Evolutionary conservation across 2,329 filamentous ascomycete genomes (phyloP).

Genomic region (Epichloe bromicola): DNA sequence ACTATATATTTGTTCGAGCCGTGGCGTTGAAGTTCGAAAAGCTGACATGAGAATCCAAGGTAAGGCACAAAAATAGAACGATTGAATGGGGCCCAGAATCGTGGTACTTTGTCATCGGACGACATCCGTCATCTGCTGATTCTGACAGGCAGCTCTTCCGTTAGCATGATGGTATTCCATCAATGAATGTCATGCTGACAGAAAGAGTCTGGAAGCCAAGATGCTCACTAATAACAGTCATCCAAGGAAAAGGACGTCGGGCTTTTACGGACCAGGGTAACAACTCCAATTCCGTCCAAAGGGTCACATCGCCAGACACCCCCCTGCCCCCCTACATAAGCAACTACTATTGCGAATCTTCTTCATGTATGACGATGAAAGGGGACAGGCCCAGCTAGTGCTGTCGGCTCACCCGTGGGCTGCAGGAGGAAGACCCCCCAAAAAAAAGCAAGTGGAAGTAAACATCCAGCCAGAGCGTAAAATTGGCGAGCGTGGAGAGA

Average conservation of each 20-base stretch:
- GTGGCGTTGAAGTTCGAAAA: not conserved
- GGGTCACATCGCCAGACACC: constrained; percentile 1
- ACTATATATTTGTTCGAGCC: constrained; percentile 5
- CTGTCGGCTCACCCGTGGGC: not conserved
- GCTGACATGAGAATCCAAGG: not conserved
- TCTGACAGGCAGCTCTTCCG: not conserved
- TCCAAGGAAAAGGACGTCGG: not conserved
- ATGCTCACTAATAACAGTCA: not conserved
- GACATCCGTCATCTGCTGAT: constrained; percentile 1
- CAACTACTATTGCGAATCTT: not conserved
- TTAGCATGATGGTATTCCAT: not conserved
- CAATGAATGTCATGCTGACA: constrained; percentile 1
- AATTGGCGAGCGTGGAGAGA: not conserved
- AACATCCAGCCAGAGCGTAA: no score
- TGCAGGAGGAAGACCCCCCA: not conserved
- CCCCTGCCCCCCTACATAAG: not conserved
- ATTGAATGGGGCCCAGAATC: not conserved
- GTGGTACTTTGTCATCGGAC: not conserved
- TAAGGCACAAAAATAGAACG: not conserved
- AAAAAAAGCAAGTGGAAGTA: not conserved
- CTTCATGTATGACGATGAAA: constrained; percentile 2
- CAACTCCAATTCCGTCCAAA: not conserved
- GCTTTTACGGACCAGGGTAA: not conserved
- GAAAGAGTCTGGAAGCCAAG: not conserved
- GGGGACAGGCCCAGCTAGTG: not conserved